Evolutionary conservation across 768 basidiomycete species (phyloP), one percentile per base, ranked within the genome.

Genomic region (Inosperma sp.): DNA sequence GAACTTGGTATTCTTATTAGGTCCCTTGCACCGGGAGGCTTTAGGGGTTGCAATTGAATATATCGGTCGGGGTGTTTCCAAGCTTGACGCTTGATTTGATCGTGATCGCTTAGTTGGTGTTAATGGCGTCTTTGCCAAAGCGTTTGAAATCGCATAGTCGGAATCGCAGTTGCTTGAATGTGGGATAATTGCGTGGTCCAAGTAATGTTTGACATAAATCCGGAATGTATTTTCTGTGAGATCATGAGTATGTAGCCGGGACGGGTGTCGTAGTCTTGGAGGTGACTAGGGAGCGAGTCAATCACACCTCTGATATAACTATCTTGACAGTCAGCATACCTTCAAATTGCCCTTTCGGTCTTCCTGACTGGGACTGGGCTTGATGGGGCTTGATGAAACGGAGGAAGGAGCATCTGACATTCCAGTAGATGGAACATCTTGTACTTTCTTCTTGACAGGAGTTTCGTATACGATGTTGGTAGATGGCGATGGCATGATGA

Each of bases 191-290:
- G 73, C 75, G 58, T 82, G 72, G 57, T 86, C 81, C 83, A 91
- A 85, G 65, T 81, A 90, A 56, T 89, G 83, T 56, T 86, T 88
- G 53, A 91, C 56, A 57, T 91, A 88, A 31, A 87, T 76, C 9
- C 84, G 76, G 62, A 91, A 87, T 0, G 81, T 84, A 53, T 84
- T 84, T 3, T 72, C 76, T 2, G 80, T 89, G 22, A 91, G 78
- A 49, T 89, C 84, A 16, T 73, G 72, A 0, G 80, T 77, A 49
- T 77, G 83, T 22, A 90, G 68, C 33, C 83, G 76, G 0, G 83
- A 82, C 1, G 88, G 88, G 64, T 90, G 87, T 37, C 86, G 83
- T 37, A 90, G 69, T 60, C 78, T 81, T 4, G 72, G 65, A 9
- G 71, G 68, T 16, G 71, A 65, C 62, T 70, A 53, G 14, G n/a